These are phyloP conservation scores for Apiospora hydei DNA, from an alignment of 2,329 filamentous ascomycete genomes.

Conservation along the genomic window DNA sequence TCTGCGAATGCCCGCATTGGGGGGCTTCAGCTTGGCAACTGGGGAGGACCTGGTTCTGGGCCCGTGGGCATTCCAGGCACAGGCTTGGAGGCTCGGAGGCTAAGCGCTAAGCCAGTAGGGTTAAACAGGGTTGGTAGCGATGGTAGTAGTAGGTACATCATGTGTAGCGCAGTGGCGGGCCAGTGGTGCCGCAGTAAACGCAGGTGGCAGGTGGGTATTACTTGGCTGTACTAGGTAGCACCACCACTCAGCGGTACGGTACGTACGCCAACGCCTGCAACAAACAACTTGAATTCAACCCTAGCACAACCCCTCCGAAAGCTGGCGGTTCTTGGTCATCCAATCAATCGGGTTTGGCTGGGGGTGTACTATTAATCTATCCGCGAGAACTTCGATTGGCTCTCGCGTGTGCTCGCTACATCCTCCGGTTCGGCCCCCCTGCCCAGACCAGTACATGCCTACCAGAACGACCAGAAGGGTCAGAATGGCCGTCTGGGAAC, in stretches of 20 bases:
- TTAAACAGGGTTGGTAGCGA: neutral
- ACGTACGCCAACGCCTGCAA: neutral
- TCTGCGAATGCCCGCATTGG: conserved; percentile 12
- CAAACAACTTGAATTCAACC: neutral
- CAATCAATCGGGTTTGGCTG: conserved; percentile 8
- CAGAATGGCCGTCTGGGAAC: neutral
- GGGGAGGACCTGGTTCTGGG: neutral
- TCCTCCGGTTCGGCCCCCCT: neutral
- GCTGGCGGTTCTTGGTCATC: conserved; percentile 15
- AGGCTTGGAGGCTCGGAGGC: neutral
- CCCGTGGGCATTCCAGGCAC: neutral
- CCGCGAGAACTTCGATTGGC: neutral
- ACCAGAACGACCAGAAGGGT: neutral
- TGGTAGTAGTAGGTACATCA: too few species aligned
- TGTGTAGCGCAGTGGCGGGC: neutral
- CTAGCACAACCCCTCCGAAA: neutral
- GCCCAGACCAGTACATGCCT: neutral
- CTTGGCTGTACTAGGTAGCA: too few species aligned
- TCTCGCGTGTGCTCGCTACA: neutral
- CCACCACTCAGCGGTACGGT: neutral
- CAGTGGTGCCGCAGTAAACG: neutral
- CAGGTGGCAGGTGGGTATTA: neutral
- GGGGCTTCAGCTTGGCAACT: neutral
- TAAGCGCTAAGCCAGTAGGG: neutral
- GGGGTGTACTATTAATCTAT: neutral